These are phyloP conservation scores for Prunella vulgaris DNA, from an alignment of 257 asterid species.

Conservation along the genomic window DNA sequence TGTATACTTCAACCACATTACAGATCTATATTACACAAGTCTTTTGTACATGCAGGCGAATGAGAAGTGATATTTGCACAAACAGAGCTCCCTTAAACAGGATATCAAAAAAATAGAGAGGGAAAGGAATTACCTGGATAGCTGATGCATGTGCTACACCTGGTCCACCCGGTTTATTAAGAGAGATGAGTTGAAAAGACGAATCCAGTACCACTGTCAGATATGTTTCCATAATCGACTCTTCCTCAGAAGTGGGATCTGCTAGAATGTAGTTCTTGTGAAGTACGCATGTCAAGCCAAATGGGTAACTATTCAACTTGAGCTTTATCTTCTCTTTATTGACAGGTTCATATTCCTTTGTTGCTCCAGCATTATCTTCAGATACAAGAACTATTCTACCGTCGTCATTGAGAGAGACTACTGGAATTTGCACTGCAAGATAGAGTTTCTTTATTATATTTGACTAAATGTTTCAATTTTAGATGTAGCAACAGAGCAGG, in stretches of 20 bases:
- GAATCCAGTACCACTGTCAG: slow-evolving; percentile 78
- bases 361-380: slow-evolving; percentile 45
- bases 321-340: slow-evolving; percentile 78
- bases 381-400: slow-evolving; percentile 73
- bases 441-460: slow-evolving; percentile 9
- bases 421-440: slow-evolving; percentile 79
- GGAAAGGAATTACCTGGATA: slow-evolving; percentile 55
- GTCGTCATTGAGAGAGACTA: slow-evolving; percentile 71
- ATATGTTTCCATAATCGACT: slow-evolving; percentile 79
- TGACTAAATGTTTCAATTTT: not conserved
- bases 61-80: not conserved
- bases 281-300: slow-evolving; percentile 77
- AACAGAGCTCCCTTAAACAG: not conserved
- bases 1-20: no score
- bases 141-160: slow-evolving; percentile 61
- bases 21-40: not conserved
- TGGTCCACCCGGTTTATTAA: slow-evolving; percentile 88
- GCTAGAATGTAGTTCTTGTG: slow-evolving; percentile 90
- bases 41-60: not conserved
- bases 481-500: not conserved
- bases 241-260: slow-evolving; percentile 97
- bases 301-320: slow-evolving; percentile 44
- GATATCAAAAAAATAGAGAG: not conserved
- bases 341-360: slow-evolving; percentile 57
- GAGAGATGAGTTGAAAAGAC: slow-evolving; percentile 67